Evolutionary conservation across 2,329 filamentous ascomycete species (phyloP).

Genomic region (Zarea fungicola): DNA sequence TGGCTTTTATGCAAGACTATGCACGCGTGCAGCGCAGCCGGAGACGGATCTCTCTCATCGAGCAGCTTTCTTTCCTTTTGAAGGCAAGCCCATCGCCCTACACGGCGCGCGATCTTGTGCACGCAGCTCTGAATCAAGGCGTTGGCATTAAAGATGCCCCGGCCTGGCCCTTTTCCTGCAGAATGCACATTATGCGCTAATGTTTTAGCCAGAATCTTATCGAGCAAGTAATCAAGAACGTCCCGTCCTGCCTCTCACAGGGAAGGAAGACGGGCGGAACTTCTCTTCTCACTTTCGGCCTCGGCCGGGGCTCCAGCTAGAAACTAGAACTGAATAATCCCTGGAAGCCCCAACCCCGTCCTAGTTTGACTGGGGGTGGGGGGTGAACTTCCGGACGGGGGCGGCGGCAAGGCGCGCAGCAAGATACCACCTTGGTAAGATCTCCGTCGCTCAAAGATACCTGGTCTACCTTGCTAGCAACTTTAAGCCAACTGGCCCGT

Average conservation of each 20-base stretch:
- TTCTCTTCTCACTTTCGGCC: neutral
- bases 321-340: neutral
- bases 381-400: neutral
- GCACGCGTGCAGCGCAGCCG: slow-evolving; percentile 2
- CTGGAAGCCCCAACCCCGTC: slow-evolving; percentile 1
- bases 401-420: neutral
- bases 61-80: slow-evolving; percentile 7
- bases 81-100: slow-evolving; percentile 2
- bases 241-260: neutral
- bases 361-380: neutral
- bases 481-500: neutral
- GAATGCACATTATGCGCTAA: neutral
- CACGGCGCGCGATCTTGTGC: slow-evolving; percentile 6
- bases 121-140: neutral
- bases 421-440: slow-evolving; percentile 8
- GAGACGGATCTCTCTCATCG: slow-evolving; percentile 10
- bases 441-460: neutral
- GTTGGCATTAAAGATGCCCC: too few relatives aligned
- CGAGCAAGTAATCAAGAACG: too few relatives aligned
- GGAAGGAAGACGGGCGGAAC: neutral
- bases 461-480: neutral
- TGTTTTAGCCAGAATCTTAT: neutral
- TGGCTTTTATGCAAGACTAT: slow-evolving; percentile 9
- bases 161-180: neutral
- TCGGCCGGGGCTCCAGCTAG: neutral